Conservation (phyloP, 345 rosid species). For the Rhodomyrtus tomentosa region DNA sequence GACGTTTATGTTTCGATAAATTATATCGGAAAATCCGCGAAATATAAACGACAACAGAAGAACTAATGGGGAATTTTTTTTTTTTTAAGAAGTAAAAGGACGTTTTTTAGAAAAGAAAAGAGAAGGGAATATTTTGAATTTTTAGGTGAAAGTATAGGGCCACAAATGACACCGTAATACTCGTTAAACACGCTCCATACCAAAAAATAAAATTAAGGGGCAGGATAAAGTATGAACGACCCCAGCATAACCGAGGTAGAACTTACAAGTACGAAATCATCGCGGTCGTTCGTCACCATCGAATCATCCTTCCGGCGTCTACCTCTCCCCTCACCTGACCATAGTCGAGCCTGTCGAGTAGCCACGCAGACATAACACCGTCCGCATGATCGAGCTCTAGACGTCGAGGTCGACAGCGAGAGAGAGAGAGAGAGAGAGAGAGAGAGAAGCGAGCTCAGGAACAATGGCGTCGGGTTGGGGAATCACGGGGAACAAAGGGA, state of each 20-base stretch:
- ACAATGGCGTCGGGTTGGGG: conserved; percentile 98
- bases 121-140: neutral
- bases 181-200: too few relatives aligned
- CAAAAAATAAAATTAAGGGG: neutral
- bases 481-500: conserved; percentile 83
- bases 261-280: neutral
- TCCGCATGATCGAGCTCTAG: neutral
- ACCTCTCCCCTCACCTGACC: neutral
- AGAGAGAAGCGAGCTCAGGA: neutral
- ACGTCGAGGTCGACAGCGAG: neutral
- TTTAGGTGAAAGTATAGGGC: neutral
- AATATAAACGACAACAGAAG: neutral
- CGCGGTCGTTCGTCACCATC: neutral
- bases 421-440: neutral
- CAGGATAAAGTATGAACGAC: neutral
- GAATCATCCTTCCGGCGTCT: neutral
- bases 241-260: neutral
- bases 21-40: neutral
- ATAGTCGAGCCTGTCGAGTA: neutral
- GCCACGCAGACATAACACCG: neutral
- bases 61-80: neutral
- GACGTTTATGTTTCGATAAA: rapidly evolving
- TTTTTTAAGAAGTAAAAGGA: neutral
- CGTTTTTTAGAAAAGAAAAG: neutral
- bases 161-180: too few relatives aligned